Percentiles rank a stretch among this genome's conserved stretches.
Evolutionary conservation across 352 stramenopile genomes (phyloP).

Genomic region (Pythium sukuiense): DNA sequence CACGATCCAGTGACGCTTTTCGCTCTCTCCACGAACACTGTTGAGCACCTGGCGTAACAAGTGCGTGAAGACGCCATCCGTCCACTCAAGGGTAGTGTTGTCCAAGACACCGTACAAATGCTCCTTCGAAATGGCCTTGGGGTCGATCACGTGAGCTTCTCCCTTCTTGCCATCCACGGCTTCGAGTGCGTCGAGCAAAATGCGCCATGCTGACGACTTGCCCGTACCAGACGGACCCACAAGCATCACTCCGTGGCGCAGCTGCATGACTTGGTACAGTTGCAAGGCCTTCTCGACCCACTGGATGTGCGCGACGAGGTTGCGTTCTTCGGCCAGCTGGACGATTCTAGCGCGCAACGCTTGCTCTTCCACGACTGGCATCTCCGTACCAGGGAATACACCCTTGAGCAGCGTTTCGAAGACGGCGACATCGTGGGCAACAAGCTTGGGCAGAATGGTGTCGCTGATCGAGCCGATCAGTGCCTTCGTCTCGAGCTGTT

Average conservation of each 20-base stretch:
- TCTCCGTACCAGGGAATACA: slow-evolving; percentile 95
- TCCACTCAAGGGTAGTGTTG: slow-evolving; percentile 99
- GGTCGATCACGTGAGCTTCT: slow-evolving; percentile 98
- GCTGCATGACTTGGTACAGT: slow-evolving; percentile 97
- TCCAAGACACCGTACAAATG: slow-evolving; percentile 99
- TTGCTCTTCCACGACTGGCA: slow-evolving; percentile 86
- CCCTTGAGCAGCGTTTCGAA: slow-evolving; percentile 96
- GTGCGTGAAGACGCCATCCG: slow-evolving; percentile 98
- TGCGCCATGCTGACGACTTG: slow-evolving; percentile 95
- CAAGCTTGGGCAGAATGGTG: slow-evolving; percentile 99
- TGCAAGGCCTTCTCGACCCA: slow-evolving; percentile 99
- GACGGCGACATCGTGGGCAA: slow-evolving; percentile 96
- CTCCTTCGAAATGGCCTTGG: slow-evolving; percentile 98
- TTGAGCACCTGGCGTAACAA: slow-evolving; percentile 96
- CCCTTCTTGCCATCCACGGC: slow-evolving; percentile 95
- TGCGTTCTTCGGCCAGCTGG: slow-evolving; percentile 89
- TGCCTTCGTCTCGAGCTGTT: slow-evolving; percentile 91
- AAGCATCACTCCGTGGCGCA: slow-evolving; percentile 99
- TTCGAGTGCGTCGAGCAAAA: slow-evolving; percentile 94
- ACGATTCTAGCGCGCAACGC: slow-evolving; percentile 87
- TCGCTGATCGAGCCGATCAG: slow-evolving; percentile 98
- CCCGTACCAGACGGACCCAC: slow-evolving; percentile 96
- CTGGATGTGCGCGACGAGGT: slow-evolving; percentile 85
- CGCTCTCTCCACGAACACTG: slow-evolving; percentile 96
- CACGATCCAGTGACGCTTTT: slow-evolving; percentile 98